Base-by-base conservation (phyloP, 192 early-diverging fungal species). In the Gryganskiella cystojenkinii region DNA sequence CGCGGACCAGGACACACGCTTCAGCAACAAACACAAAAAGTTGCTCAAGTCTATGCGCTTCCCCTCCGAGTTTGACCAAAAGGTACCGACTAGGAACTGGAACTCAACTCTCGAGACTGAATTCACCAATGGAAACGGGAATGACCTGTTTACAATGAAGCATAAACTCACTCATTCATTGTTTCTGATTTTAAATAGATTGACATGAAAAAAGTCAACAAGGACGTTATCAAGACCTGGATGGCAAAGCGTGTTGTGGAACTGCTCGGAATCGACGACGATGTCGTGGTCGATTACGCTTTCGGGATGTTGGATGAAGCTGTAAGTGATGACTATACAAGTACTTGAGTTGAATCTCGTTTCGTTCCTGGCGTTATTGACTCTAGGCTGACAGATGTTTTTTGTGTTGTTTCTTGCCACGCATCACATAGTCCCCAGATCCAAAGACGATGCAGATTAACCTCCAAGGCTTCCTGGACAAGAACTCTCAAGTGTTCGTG, bases 391-490 rank as follows among this genome's bases (percentile, higher is more conserved):
- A n/a, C n/a, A n/a, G 10, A 42, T 9, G 28, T 34, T 8, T 37
- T 53, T 13, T 3, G 24, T 2, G 2, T 19, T 50, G 6, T 28
- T 11, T 46, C 27, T 33, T 31, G 13, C 2, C 47, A 9, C 33
- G 13, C 3, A 51, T 19, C 51, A 28, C 17, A 17, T 55, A 92
- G 87, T 86, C 81, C 4, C 89, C 92, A 13, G 97, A 99, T 81
- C 94, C 96, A 43, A 92, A 90, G 63, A 68, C 86, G 20, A 95
- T 99, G 85, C 98, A 99, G 80, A 95, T 98, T 61, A 95, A 95
- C 65, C 84, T 99, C 10, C 96, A 95, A 3, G 96, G 96, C 13
- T 99, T 99, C 64, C 81, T 99, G 22, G 95, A 96, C 68, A 85
- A 84, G 22, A 95, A 93, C 34, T 85, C 98, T 6, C 82, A 84